Evolutionary conservation across 768 basidiomycete genomes (phyloP).

Genomic region (Termitomyces sp.): DNA sequence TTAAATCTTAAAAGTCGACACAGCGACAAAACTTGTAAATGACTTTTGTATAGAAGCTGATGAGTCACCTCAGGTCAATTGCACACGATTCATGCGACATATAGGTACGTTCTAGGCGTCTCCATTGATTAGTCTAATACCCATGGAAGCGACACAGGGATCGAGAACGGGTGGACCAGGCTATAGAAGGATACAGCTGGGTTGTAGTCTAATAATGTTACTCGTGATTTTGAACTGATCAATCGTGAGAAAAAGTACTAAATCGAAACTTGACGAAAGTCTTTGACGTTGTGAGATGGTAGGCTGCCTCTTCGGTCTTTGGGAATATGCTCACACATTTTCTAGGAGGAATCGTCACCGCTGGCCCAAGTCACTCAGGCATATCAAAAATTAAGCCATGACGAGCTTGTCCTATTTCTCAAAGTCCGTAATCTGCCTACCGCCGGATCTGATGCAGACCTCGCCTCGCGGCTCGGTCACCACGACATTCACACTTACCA

Average conservation of each 20-base stretch:
- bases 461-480: slow-evolving; percentile 66
- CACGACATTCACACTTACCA: slow-evolving; percentile 73
- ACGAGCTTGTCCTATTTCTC: slow-evolving; percentile 72
- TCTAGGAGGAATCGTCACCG: slow-evolving; percentile 28
- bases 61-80: slow-evolving; percentile 35
- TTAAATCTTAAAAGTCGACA: slow-evolving; percentile 27
- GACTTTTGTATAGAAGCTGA: slow-evolving; percentile 45
- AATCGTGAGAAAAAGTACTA: slow-evolving; percentile 6
- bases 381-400: slow-evolving; percentile 59
- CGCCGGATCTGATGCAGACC: slow-evolving; percentile 54
- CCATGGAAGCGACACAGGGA: not conserved
- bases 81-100: slow-evolving; percentile 51
- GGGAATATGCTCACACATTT: slow-evolving; percentile 11
- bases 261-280: slow-evolving; percentile 1
- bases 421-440: slow-evolving; percentile 66
- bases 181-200: not conserved
- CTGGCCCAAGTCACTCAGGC: slow-evolving; percentile 55
- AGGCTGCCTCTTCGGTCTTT: slow-evolving; percentile 2
- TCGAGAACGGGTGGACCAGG: slow-evolving; percentile 1
- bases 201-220: not conserved
- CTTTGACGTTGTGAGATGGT: slow-evolving; percentile 27
- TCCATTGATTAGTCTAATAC: not conserved
- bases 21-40: slow-evolving; percentile 32
- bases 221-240: not conserved
- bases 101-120: slow-evolving; percentile 32